A percentile compares a stretch with the other conserved stretches of the same genome.
These are phyloP conservation scores for Tolypocladium cylindrosporum DNA, from an alignment of 2,329 filamentous ascomycete genomes.

Conservation along the genomic window DNA sequence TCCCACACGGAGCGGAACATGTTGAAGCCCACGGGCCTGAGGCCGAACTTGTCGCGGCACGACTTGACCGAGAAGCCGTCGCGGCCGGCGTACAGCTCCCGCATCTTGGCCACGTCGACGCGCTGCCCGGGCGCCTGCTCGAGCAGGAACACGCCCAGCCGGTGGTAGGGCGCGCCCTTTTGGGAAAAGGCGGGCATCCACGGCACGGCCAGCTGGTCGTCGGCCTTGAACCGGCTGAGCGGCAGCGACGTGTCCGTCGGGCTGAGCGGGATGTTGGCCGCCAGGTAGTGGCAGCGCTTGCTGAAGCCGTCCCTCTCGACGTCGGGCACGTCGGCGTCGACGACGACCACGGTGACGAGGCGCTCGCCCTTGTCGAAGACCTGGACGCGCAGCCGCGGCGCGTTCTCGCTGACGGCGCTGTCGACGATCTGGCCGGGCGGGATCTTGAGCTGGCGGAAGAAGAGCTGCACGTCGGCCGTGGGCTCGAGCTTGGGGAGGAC, in stretches of 20 bases:
- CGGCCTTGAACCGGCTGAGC: slow-evolving; percentile 49
- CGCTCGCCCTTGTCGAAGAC: slow-evolving; percentile 74
- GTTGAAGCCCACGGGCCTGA: slow-evolving; percentile 70
- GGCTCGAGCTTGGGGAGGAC: slow-evolving; percentile 73
- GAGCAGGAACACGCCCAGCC: slow-evolving; percentile 72
- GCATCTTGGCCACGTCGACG: slow-evolving; percentile 49
- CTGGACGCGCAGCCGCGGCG: slow-evolving; percentile 72
- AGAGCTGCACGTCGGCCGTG: slow-evolving; percentile 68
- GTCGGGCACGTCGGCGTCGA: slow-evolving; percentile 87
- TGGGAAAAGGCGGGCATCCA: slow-evolving; percentile 84
- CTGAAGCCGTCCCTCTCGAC: slow-evolving; percentile 64
- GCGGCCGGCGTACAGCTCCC: slow-evolving; percentile 40
- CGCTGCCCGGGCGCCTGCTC: slow-evolving; percentile 57
- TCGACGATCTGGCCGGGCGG: slow-evolving; percentile 71
- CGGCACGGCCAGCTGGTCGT: slow-evolving; percentile 59
- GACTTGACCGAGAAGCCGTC: slow-evolving; percentile 67
- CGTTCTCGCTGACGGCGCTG: slow-evolving; percentile 60
- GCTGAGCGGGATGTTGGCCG: slow-evolving; percentile 49
- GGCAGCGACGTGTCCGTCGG: slow-evolving; percentile 50
- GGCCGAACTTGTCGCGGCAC: slow-evolving; percentile 58
- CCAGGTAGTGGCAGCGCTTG: slow-evolving; percentile 80
- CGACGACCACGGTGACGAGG: slow-evolving; percentile 72
- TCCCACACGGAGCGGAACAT: slow-evolving; percentile 90
- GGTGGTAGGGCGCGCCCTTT: slow-evolving; percentile 86
- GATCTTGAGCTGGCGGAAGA: slow-evolving; percentile 62